These are phyloP conservation scores for Kazachstania bromeliacearum DNA, from an alignment of 805 yeast species.

Conservation along the genomic window DNA sequence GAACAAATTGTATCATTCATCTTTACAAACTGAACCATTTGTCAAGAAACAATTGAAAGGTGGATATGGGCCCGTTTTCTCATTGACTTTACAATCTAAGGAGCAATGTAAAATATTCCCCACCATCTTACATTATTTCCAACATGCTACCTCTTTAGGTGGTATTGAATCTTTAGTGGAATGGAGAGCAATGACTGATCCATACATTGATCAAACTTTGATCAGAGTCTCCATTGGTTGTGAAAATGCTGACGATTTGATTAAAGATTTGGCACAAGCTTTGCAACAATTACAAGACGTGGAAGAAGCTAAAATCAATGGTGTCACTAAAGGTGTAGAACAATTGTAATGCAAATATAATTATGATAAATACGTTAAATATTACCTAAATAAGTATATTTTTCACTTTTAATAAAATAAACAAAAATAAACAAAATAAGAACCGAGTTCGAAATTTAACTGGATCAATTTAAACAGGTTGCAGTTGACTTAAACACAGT, in stretches of 20 bases:
- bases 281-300: slow-evolving; percentile 23
- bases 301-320: too few species aligned
- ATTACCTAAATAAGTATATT: too few species aligned
- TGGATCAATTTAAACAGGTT: too few species aligned
- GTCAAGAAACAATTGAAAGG: slow-evolving; percentile 58
- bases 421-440: too few species aligned
- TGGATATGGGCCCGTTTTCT: slow-evolving; percentile 67
- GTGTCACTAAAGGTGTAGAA: too few species aligned
- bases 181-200: slow-evolving; percentile 76
- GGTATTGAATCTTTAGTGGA: slow-evolving; percentile 87
- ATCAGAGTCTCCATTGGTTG: slow-evolving; percentile 74
- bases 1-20: slow-evolving; percentile 54
- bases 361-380: too few species aligned
- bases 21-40: slow-evolving; percentile 62
- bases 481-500: too few species aligned
- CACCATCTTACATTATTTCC: slow-evolving; percentile 54
- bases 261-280: slow-evolving; percentile 61
- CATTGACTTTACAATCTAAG: slow-evolving; percentile 43
- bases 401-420: too few species aligned
- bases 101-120: slow-evolving; percentile 59
- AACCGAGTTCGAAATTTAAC: too few species aligned
- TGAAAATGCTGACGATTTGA: slow-evolving; percentile 69
- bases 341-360: too few species aligned
- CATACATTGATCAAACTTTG: slow-evolving; percentile 43
- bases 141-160: slow-evolving; percentile 89